Evolutionary conservation across 441 rosid species (phyloP), one percentile per base, ranked within the genome.

Genomic region (Erodium moschatum): DNA sequence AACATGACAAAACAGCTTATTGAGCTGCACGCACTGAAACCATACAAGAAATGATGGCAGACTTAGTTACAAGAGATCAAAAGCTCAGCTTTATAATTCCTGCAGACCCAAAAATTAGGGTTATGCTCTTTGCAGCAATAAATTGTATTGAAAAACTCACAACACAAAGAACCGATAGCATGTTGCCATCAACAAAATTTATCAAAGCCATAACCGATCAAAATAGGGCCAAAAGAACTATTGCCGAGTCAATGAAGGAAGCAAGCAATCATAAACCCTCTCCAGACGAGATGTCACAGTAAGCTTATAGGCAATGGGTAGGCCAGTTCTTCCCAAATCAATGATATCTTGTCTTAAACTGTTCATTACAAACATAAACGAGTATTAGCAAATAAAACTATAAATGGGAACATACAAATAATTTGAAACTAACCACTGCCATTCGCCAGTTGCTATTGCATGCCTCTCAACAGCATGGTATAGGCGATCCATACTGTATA

Each of bases 281-380:
- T 77, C 88, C 84, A 93, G 75, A 44, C 95, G 85, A 1, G 87
- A 83, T 31, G 87, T 87, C 50, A 89, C 87, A 15, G 69, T 74
- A 76, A 93, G 85, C 78, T 91, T 93, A 81, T 88, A 79, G 0
- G 79, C 70, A 44, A 90, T 84, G 78, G 77, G 83, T 75, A 87
- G 80, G 19, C 76, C 76, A 33, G 96, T 95, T 76, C 75, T 89
- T 44, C 90, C 98, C 78, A 93, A 75, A 66, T 89, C 89, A 16
- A 86, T 67, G 67, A 93, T 84, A 74, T 91, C 98, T 81, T 89
- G 89, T 73, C 81, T 86, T 88, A 93, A 80, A 72, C 97, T 93
- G 87, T 73, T 70, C 67, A 69, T 65, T 42, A 63, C 10, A 70
- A 38, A n/a, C 44, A 11, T 7, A 40, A 40, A 35, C 5, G 21